Percentiles rank a stretch among this genome's conserved stretches.
Evolutionary conservation across 1,284 basidiomycete species (phyloP).

Genomic region (Mycosarcoma maydis): DNA sequence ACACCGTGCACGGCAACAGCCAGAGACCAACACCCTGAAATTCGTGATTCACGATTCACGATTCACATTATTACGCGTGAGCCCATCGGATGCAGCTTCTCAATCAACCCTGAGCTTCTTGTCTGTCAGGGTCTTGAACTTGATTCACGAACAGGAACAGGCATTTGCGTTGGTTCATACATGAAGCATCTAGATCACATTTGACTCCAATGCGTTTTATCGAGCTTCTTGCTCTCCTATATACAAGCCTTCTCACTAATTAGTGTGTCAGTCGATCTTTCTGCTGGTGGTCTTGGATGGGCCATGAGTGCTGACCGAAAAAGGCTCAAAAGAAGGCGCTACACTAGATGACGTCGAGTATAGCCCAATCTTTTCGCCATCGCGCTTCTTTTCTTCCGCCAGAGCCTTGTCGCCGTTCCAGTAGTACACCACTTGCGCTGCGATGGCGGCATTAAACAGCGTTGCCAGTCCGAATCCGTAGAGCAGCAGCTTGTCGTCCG

Average conservation of each 20-base stretch:
- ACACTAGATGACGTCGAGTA: slow-evolving; percentile 2
- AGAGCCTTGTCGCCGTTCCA: slow-evolving; percentile 57
- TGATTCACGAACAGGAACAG: no score
- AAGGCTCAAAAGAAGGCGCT: slow-evolving; percentile 22
- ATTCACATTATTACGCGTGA: no score
- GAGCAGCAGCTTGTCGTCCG: slow-evolving; percentile 62
- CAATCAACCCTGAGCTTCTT: no score
- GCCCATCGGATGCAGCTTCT: no score
- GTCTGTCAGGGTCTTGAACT: no score
- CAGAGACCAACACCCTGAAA: slow-evolving; percentile 10
- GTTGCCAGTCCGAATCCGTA: slow-evolving; percentile 65
- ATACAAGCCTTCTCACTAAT: no score
- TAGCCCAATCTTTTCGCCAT: slow-evolving; percentile 29
- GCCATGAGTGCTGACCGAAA: slow-evolving; percentile 38
- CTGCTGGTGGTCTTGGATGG: slow-evolving; percentile 20
- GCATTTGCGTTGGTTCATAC: no score
- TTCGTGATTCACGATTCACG: not conserved
- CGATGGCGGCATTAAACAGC: slow-evolving; percentile 64
- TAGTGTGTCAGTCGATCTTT: slow-evolving; percentile 41
- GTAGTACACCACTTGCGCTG: slow-evolving; percentile 61
- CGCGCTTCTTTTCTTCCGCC: slow-evolving; percentile 33
- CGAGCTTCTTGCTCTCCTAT: no score
- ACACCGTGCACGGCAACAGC: not conserved
- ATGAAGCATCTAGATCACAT: no score
- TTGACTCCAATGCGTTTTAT: no score